These are phyloP conservation scores for Boletus rex-veris DNA, from an alignment of 768 basidiomycete genomes.

Conservation along the genomic window DNA sequence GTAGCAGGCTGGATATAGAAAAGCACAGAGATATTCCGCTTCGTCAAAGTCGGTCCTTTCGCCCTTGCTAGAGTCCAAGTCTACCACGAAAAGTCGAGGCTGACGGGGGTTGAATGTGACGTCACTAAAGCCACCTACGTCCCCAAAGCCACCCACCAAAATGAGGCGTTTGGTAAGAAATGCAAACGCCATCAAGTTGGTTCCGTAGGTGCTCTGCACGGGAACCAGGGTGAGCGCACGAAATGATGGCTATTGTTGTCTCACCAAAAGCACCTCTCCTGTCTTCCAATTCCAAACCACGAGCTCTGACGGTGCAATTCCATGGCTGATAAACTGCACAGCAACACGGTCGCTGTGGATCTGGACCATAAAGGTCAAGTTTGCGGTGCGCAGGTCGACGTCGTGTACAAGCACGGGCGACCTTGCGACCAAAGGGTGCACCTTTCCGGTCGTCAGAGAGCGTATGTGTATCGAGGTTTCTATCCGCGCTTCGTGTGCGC, in stretches of 20 bases:
- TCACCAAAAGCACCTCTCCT: slow-evolving; percentile 47
- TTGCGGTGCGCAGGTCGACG: slow-evolving; percentile 15
- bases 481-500: slow-evolving; percentile 12
- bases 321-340: slow-evolving; percentile 41
- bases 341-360: slow-evolving; percentile 51
- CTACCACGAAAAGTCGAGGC: slow-evolving; percentile 37
- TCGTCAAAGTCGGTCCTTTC: slow-evolving; percentile 30
- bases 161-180: slow-evolving; percentile 43
- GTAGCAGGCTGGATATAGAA: slow-evolving; percentile 41
- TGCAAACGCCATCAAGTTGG: slow-evolving; percentile 38
- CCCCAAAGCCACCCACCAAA: slow-evolving; percentile 32
- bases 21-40: slow-evolving; percentile 34
- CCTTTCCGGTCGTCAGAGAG: slow-evolving; percentile 41
- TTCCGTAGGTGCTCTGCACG: slow-evolving; percentile 26
- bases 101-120: slow-evolving; percentile 20
- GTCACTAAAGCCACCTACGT: slow-evolving; percentile 28
- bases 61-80: slow-evolving; percentile 35
- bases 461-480: slow-evolving; percentile 40
- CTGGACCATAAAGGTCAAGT: slow-evolving; percentile 48
- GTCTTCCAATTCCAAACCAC: slow-evolving; percentile 69
- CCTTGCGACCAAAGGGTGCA: slow-evolving; percentile 42
- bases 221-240: background rate
- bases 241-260: slow-evolving; percentile 14
- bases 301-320: slow-evolving; percentile 41
- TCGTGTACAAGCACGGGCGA: slow-evolving; percentile 31